A percentile compares a stretch with the other conserved stretches of the same genome.
These are phyloP conservation scores for Cyclotella sp. DNA, from an alignment of 108 stramenopile species.

Conservation along the genomic window DNA sequence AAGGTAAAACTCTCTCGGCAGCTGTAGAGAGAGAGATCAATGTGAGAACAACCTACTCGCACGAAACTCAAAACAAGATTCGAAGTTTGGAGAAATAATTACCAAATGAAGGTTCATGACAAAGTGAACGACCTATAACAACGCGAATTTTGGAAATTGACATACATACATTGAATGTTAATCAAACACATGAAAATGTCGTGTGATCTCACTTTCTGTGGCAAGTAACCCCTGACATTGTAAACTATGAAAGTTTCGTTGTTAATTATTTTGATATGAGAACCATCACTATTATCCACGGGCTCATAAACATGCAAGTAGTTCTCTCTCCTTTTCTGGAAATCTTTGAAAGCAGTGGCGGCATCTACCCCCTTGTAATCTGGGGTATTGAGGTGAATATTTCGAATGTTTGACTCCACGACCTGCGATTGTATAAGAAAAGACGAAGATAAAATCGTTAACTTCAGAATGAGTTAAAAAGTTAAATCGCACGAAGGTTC, in stretches of 20 bases:
- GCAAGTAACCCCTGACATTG: conserved; percentile 87
- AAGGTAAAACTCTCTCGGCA: conserved; percentile 91
- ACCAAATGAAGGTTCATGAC: conserved; percentile 91
- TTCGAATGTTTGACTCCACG: conserved; percentile 85
- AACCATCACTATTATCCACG: conserved; percentile 79
- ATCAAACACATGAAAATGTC: background rate
- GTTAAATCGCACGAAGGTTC: background rate
- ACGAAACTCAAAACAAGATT: too few species aligned
- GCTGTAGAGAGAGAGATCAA: background rate
- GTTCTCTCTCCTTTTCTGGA: conserved; percentile 77
- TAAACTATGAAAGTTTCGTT: conserved; percentile 85
- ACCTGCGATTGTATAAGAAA: conserved; percentile 35
- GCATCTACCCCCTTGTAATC: conserved; percentile 88
- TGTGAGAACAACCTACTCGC: too few species aligned
- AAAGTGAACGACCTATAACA: conserved; percentile 83
- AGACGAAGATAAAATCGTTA: background rate
- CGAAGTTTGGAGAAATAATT: too few species aligned
- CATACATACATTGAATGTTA: background rate
- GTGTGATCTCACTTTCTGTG: conserved; percentile 63
- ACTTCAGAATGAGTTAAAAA: background rate
- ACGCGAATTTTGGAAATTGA: background rate
- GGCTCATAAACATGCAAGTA: conserved; percentile 92
- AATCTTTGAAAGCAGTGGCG: conserved; percentile 85
- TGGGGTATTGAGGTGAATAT: conserved; percentile 88
- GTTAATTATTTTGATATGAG: conserved; percentile 90